phyloP scores from a whole-genome alignment of 2,329 filamentous ascomycete genomes.

The Cladorrhinum sp. region DNA sequence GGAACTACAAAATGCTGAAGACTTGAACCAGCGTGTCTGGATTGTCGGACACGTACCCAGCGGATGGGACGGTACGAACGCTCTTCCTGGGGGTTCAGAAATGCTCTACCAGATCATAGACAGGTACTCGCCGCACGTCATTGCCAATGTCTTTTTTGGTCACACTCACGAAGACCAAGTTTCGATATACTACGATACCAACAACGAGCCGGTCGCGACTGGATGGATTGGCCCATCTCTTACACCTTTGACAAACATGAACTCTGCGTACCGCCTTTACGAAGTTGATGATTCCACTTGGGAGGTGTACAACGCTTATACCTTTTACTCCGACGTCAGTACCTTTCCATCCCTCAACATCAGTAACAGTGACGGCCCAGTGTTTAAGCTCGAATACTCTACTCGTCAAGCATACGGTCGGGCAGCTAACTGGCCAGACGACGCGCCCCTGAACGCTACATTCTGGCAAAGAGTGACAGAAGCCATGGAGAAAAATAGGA shows the following conservation, averaged over 20 bases:
- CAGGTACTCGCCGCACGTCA: conserved; percentile 43
- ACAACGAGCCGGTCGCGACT: conserved; percentile 38
- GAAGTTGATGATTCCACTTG: conserved; percentile 44
- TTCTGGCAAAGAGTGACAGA: conserved; percentile 59
- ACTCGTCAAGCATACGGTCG: conserved; percentile 41
- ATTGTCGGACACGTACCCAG: conserved; percentile 48
- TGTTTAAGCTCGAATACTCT: conserved; percentile 43
- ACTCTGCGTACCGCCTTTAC: conserved; percentile 44
- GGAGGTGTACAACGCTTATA: conserved; percentile 41
- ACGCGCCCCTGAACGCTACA: conserved; percentile 54
- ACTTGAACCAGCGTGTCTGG: conserved; percentile 39
- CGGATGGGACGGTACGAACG: conserved; percentile 55
- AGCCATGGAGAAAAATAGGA: conserved; percentile 50
- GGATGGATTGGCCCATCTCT: conserved; percentile 44
- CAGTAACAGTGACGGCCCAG: conserved; percentile 29
- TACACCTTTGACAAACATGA: conserved; percentile 47
- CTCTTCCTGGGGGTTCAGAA: conserved; percentile 44
- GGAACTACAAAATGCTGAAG: conserved; percentile 43
- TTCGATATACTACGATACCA: conserved; percentile 41
- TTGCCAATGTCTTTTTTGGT: conserved; percentile 41
- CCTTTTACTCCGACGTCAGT: conserved; percentile 41
- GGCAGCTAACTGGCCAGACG: conserved; percentile 39
- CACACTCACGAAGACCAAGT: conserved; percentile 44
- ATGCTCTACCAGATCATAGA: conserved; percentile 41
- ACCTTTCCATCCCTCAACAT: conserved; percentile 38